phyloP scores from a whole-genome alignment of 805 yeast species.

The Jamesozyma lodderae region DNA sequence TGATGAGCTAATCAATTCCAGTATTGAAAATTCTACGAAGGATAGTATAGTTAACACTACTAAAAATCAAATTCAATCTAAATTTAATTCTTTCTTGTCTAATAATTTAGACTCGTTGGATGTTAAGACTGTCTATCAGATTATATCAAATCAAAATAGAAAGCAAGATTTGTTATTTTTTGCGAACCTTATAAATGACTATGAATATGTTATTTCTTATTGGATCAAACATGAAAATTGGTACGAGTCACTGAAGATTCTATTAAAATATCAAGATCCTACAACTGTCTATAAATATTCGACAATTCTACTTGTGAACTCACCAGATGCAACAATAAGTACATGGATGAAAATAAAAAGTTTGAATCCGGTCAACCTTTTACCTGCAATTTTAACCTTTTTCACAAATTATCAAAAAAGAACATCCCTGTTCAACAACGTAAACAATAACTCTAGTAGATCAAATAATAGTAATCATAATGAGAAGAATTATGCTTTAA shows the following conservation, averaged over 20 bases:
- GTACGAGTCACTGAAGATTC: constrained; percentile 56
- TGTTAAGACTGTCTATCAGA: constrained; percentile 58
- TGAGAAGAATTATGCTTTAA: constrained; percentile 54
- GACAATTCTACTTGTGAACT: constrained; percentile 55
- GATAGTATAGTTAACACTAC: constrained; percentile 18
- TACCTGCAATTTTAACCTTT: constrained; percentile 71
- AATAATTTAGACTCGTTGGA: constrained; percentile 46
- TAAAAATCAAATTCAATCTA: not conserved
- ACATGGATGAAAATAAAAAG: constrained; percentile 56
- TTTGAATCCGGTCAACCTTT: constrained; percentile 51
- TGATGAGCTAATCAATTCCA: constrained; percentile 27
- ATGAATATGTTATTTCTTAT: constrained; percentile 56
- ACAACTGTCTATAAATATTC: constrained; percentile 56
- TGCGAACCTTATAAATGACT: constrained; percentile 62
- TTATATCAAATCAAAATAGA: constrained; percentile 58
- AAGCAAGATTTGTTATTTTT: constrained; percentile 53
- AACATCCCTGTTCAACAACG: not conserved
- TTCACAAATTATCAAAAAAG: constrained; percentile 37
- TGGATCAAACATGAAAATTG: constrained; percentile 66
- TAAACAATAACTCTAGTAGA: too few relatives aligned
- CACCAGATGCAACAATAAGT: constrained; percentile 62
- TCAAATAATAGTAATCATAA: constrained; percentile 29
- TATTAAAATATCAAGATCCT: constrained; percentile 41
- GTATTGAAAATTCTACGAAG: constrained; percentile 6
- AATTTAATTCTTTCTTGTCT: constrained; percentile 43